These are phyloP conservation scores for Cystofilobasidium capitatum DNA, from an alignment of 768 basidiomycete species.

Conservation along the genomic window DNA sequence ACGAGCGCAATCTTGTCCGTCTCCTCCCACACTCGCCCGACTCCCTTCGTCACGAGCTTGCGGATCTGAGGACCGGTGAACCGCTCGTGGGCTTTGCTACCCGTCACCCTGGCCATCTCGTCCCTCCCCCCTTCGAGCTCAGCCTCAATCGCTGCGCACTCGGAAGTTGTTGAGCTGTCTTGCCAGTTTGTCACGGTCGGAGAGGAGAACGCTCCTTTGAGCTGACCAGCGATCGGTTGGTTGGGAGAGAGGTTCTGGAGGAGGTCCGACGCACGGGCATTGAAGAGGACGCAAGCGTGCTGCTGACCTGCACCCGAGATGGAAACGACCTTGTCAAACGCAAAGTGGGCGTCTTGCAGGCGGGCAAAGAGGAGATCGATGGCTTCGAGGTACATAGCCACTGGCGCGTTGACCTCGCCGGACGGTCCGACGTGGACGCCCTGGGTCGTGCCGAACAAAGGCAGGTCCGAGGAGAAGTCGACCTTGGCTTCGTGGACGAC, in stretches of 20 bases:
- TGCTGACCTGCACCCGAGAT: constrained; percentile 75
- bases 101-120: constrained; percentile 62
- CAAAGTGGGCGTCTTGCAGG: constrained; percentile 31
- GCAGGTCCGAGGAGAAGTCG: constrained; percentile 70
- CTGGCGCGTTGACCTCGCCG: constrained; percentile 70
- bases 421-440: constrained; percentile 39
- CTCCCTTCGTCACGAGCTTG: constrained; percentile 45
- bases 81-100: constrained; percentile 74
- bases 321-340: constrained; percentile 52
- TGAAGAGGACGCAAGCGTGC: constrained; percentile 30
- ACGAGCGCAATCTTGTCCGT: constrained; percentile 60
- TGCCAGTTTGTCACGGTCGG: constrained; percentile 76
- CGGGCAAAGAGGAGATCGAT: constrained; percentile 61
- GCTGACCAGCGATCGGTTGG: constrained; percentile 51
- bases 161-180: constrained; percentile 70
- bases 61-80: constrained; percentile 82
- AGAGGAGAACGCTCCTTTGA: constrained; percentile 60
- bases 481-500: constrained; percentile 62
- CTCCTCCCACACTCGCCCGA: constrained; percentile 27
- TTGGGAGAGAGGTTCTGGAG: constrained; percentile 21
- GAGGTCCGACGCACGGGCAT: constrained; percentile 42
- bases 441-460: constrained; percentile 43
- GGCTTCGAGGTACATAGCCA: constrained; percentile 76
- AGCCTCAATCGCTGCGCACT: constrained; percentile 60
- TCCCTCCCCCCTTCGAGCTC: constrained; percentile 58